Evolutionary conservation across 1,284 basidiomycete species (phyloP).

Genomic region (Ustilago vetiveriae): DNA sequence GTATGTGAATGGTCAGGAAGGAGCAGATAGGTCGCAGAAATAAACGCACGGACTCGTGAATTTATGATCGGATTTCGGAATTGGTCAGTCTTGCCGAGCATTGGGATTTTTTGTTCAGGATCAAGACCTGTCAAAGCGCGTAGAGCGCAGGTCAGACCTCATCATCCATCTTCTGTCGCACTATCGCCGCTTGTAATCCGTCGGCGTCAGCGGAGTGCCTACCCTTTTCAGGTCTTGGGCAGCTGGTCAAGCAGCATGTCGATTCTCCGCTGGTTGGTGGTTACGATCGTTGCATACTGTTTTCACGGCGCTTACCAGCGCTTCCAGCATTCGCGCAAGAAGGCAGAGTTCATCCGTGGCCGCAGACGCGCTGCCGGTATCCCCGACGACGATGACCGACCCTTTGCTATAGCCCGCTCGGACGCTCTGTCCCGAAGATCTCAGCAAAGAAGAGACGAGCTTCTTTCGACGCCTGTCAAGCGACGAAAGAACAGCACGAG

Average conservation of each 20-base stretch:
- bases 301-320: constrained; percentile 16
- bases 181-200: neutral
- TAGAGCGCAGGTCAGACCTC: neutral
- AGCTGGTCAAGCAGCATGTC: constrained; percentile 17
- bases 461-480: constrained; percentile 18
- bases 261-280: constrained; percentile 22
- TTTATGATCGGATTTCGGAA: neutral
- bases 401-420: constrained; percentile 43
- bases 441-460: constrained; percentile 21
- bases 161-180: neutral
- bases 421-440: constrained; percentile 36
- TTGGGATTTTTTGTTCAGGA: neutral
- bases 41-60: neutral
- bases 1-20: no score
- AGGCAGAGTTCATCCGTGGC: constrained; percentile 37
- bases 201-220: no score
- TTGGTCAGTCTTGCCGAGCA: neutral
- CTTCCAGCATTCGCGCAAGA: constrained; percentile 33
- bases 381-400: constrained; percentile 48
- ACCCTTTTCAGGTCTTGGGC: no score
- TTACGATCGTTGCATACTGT: constrained; percentile 21
- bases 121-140: neutral
- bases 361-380: constrained; percentile 53
- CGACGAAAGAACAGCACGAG: constrained; percentile 7
- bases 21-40: neutral